Percentiles rank a stretch among this genome's conserved stretches.
Conservation (phyloP, 352 stramenopile species). For the Phytopythium oedochilum region DNA sequence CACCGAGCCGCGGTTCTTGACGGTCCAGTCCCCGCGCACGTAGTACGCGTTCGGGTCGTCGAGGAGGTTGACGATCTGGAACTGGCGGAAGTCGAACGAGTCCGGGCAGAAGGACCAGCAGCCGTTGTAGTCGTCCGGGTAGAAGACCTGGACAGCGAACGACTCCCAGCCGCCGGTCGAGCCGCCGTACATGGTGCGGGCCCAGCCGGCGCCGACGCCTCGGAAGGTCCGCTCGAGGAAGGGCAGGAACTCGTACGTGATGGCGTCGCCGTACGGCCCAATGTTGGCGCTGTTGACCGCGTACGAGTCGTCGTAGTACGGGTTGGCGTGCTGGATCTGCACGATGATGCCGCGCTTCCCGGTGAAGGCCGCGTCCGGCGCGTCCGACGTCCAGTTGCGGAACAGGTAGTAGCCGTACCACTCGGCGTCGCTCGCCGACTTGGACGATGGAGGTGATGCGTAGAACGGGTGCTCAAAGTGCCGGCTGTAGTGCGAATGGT, state of each 20-base stretch:
- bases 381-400: conserved; percentile 66
- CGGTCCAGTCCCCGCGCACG: conserved; percentile 59
- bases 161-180: conserved; percentile 75
- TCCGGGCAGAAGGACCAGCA: conserved; percentile 81
- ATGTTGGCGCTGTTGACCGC: conserved; percentile 75
- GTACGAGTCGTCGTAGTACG: conserved; percentile 81
- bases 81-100: conserved; percentile 71
- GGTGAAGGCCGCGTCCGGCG: conserved; percentile 39
- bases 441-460: conserved; percentile 19
- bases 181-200: conserved; percentile 70
- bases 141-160: conserved; percentile 67
- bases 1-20: conserved; percentile 54
- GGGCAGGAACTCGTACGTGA: conserved; percentile 75
- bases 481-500: conserved; percentile 71
- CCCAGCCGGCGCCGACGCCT: conserved; percentile 59
- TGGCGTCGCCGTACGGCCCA: conserved; percentile 66
- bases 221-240: conserved; percentile 56
- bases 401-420: conserved; percentile 68
- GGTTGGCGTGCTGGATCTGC: conserved; percentile 71
- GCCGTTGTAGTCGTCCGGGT: conserved; percentile 74
- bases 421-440: conserved; percentile 21
- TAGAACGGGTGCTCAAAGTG: conserved; percentile 58
- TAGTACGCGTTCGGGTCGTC: conserved; percentile 70
- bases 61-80: conserved; percentile 66
- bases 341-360: conserved; percentile 68